Conservation (phyloP, 192 early-diverging fungal species). For the Backusella tarrabulga region DNA sequence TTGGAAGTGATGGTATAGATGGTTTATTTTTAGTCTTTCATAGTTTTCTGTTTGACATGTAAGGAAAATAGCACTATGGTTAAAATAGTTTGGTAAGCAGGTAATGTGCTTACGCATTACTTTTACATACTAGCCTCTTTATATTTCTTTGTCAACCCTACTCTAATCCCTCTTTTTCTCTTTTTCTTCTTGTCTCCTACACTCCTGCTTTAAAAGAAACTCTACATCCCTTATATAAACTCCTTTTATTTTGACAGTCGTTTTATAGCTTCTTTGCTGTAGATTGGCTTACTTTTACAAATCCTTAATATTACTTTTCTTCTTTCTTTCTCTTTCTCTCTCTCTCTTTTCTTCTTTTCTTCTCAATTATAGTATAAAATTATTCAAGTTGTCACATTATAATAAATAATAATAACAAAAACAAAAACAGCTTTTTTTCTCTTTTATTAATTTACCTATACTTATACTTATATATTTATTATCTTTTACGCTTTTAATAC, state of each 20-base stretch:
- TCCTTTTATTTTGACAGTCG: neutral
- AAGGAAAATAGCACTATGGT: neutral
- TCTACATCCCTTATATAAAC: conserved; percentile 1
- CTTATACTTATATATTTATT: neutral
- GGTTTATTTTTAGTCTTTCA: neutral
- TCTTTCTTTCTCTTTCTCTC: neutral
- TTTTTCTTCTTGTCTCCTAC: neutral
- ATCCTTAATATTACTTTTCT: neutral
- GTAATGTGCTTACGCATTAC: conserved; percentile 1
- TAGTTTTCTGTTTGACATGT: neutral
- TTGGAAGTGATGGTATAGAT: neutral
- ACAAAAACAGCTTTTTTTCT: neutral
- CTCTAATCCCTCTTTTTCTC: neutral
- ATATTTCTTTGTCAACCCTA: neutral
- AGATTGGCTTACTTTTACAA: neutral
- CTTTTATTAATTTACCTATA: neutral
- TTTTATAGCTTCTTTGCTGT: neutral
- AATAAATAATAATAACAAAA: neutral
- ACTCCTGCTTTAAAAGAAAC: conserved; percentile 2
- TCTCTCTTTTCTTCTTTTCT: neutral
- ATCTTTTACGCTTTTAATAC: neutral
- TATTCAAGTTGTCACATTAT: neutral
- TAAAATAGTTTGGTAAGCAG: neutral
- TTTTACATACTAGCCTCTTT: neutral
- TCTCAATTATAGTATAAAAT: neutral